Base-by-base conservation (phyloP, 1,139 yeast species). In the Lodderomyces metapsilosis region DNA sequence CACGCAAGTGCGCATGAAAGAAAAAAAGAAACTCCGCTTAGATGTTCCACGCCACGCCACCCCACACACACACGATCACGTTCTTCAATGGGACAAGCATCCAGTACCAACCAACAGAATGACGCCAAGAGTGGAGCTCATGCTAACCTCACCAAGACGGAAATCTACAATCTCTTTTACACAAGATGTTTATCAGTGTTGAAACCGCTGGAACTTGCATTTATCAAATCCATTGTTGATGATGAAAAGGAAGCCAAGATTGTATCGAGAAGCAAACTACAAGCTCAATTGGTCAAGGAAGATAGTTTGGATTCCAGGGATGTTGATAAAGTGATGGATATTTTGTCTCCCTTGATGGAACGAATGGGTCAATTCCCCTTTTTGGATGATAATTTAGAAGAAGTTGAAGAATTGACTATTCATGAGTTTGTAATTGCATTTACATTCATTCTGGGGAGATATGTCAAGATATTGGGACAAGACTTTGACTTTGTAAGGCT, bases 301-400 rank as follows among this genome's bases (percentile, higher is more conserved):
- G 6, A 27, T 9, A n/a, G 25, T 12, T 18, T 11, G 10, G 11
- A 16, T 3, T 32, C 34, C 15, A 17, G 32, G 1, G 39, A 46
- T 15, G 48, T 53, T 32, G 28, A 34, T 10, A 15, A 37, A 13
- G 49, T 49, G 6, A 30, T 59, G 3, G 45, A 46, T 15, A 13
- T 57, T 4, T 38, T 68, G 3, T 58, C 59, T 40, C 52, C 58
- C 4, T 52, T 64, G 1, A 54, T 64, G 40, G 56, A 50, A 40
- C 55, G 58, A 0, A 31, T 68, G 17, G 72, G 73, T 0, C 40
- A 47, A 3, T 57, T 60, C 38, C 76, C 75, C 1, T 66, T 66
- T 46, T 36, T 64, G 2, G 52, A 51, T 16, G 59, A 56, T 20
- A 41, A 46, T 22, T 25, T 34, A 0, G 48, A 39, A 2, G 9